Base-by-base conservation (phyloP, 768 basidiomycete species). In the Mycena filopes region DNA sequence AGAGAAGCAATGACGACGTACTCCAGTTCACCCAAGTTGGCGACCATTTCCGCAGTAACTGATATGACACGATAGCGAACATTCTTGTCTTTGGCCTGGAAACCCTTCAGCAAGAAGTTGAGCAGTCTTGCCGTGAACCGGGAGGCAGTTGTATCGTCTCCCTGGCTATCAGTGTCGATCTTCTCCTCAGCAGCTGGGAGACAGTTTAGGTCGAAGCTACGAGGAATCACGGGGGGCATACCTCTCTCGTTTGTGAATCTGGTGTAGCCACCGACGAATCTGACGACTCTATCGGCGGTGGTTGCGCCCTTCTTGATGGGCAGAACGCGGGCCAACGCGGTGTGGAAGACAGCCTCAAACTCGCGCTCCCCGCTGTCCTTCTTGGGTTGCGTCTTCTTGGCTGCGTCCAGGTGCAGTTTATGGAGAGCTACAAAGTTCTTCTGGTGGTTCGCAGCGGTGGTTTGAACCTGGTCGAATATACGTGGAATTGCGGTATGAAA, bases 341-440 rank as follows among this genome's bases (percentile, higher is more conserved):
- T 78, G 4, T 88, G 76, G 51, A 96, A 89, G 0, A 78, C 76
- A 10, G 89, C 86, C 56, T 90, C 87, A 74, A 99, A 98, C 3
- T 83, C 81, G 68, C 82, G 84, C 77, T 97, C 96, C 9, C 96
- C 97, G 1, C 83, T 81, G 20, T 92, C 82, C 70, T 86, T 90
- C 65, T 89, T 82, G 9, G 36, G 36, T 36, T 36, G 11, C 3
- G 80, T 86, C 68, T 82, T 79, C 16, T 78, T 70, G 1, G 89
- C 87, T 12, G 89, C 90, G 56, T 91, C 83, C 5, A 78, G 60
- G 60, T 96, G 94, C 43, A 96, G 77, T 75, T 94, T 94, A 81
- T 93, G 83, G 4, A 98, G 84, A 0, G 89, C 87, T 43, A 94
- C 89, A 54, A 90, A 81, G 78, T 98, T 97, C 83, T 98, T 98